phyloP scores from a whole-genome alignment of 2,329 filamentous ascomycete genomes.

The Dactylellina drechsleri region DNA sequence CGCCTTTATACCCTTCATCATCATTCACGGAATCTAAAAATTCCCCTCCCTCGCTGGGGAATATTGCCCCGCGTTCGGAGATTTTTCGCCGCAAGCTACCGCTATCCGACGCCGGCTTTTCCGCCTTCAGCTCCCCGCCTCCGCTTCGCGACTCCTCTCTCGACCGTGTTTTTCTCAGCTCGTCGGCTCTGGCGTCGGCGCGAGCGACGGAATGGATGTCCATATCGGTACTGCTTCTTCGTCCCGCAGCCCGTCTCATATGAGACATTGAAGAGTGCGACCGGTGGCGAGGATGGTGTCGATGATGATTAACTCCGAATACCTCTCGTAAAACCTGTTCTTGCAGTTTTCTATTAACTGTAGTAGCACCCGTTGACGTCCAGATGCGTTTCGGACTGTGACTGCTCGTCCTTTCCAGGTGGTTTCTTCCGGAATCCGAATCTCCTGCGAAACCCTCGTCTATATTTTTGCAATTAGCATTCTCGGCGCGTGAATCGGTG shows the following conservation, averaged over 20 bases:
- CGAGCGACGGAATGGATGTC: constrained; percentile 25
- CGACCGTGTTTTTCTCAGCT: constrained; percentile 31
- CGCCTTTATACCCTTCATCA: constrained; percentile 51
- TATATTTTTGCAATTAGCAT: constrained; percentile 23
- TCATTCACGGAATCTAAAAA: constrained; percentile 27
- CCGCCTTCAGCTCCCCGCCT: background rate
- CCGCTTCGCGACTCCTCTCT: constrained; percentile 11
- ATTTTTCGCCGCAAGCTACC: constrained; percentile 11
- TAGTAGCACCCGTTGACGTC: constrained; percentile 71
- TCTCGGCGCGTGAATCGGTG: constrained; percentile 20
- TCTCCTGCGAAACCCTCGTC: constrained; percentile 35
- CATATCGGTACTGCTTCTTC: constrained; percentile 57
- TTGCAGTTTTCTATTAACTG: constrained; percentile 72
- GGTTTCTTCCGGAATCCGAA: constrained; percentile 28
- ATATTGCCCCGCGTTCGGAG: constrained; percentile 2
- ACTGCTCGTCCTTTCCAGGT: constrained; percentile 18
- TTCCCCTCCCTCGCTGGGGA: background rate
- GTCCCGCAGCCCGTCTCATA: constrained; percentile 25
- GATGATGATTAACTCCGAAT: constrained; percentile 72
- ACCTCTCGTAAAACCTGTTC: constrained; percentile 75
- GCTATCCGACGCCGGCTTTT: background rate
- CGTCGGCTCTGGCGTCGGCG: constrained; percentile 1
- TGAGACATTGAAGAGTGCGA: constrained; percentile 63
- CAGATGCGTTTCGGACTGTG: constrained; percentile 55
- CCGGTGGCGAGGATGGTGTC: constrained; percentile 69